phyloP scores from a whole-genome alignment of 352 stramenopile species.

The Phytophthora ohioensis region DNA sequence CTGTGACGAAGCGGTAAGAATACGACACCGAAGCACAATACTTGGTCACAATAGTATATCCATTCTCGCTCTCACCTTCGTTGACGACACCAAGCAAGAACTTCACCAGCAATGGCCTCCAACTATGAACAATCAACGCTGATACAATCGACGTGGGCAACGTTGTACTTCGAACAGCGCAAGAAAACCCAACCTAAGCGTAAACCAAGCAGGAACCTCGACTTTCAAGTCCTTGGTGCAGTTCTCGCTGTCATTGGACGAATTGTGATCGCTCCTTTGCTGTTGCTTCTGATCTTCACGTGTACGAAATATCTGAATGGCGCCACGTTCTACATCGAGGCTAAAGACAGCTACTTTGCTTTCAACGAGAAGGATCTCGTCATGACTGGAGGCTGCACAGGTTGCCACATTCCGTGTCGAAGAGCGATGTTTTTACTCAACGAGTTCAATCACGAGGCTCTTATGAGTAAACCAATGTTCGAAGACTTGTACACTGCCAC shows the following conservation, averaged over 20 bases:
- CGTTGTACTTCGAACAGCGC: neutral
- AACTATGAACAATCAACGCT: no score
- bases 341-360: constrained; percentile 25
- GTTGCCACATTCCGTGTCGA: neutral
- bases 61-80: no score
- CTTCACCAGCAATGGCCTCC: no score
- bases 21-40: neutral
- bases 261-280: constrained; percentile 17
- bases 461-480: constrained; percentile 17
- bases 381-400: constrained; percentile 13
- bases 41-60: no score
- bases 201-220: neutral
- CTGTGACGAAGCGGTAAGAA: neutral
- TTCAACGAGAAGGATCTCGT: constrained; percentile 21
- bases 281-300: constrained; percentile 9
- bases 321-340: neutral
- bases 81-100: no score
- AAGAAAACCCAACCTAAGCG: neutral
- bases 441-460: constrained; percentile 2
- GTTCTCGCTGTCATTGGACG: constrained; percentile 2
- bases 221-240: neutral
- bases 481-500: constrained; percentile 15
- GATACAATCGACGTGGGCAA: neutral
- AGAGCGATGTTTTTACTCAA: neutral
- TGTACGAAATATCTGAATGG: constrained; percentile 2